Evolutionary conservation across 768 basidiomycete species (phyloP).

Genomic region (Lactarius akahatsu): DNA sequence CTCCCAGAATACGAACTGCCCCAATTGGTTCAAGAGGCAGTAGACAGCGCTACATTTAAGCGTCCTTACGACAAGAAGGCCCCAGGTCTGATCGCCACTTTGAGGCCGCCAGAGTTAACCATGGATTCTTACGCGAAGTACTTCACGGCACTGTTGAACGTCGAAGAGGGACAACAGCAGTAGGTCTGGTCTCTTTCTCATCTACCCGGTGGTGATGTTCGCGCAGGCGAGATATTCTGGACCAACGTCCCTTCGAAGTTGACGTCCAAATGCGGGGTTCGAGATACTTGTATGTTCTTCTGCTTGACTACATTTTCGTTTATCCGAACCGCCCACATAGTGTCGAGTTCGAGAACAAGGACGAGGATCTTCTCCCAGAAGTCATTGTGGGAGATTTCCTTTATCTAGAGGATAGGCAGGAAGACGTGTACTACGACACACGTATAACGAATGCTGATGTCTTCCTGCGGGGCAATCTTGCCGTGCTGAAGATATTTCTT

Average conservation of each 20-base stretch:
- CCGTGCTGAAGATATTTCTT: constrained; percentile 49
- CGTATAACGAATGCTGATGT: constrained; percentile 4
- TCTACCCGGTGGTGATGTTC: constrained; percentile 36
- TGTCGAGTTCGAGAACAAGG: constrained; percentile 18
- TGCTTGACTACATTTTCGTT: background rate
- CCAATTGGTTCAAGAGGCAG: background rate
- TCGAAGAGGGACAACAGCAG: constrained; percentile 47
- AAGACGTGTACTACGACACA: constrained; percentile 22
- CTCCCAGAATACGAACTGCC: constrained; percentile 14
- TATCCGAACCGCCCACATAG: background rate
- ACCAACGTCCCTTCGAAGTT: constrained; percentile 7
- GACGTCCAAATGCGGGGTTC: background rate
- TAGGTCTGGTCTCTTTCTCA: constrained; percentile 34
- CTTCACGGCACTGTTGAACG: constrained; percentile 14
- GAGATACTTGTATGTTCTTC: constrained; percentile 1
- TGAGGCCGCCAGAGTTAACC: background rate
- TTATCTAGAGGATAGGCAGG: constrained; percentile 20
- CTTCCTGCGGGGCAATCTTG: constrained; percentile 18
- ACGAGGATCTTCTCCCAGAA: constrained; percentile 22
- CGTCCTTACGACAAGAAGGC: background rate
- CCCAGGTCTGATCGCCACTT: background rate
- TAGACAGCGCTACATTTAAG: background rate
- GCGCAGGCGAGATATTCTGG: constrained; percentile 5
- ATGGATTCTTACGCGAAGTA: constrained; percentile 12
- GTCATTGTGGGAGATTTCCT: constrained; percentile 15